phyloP scores from a whole-genome alignment of 2,329 filamentous ascomycete genomes.

The Thielaviopsis ethacetica region DNA sequence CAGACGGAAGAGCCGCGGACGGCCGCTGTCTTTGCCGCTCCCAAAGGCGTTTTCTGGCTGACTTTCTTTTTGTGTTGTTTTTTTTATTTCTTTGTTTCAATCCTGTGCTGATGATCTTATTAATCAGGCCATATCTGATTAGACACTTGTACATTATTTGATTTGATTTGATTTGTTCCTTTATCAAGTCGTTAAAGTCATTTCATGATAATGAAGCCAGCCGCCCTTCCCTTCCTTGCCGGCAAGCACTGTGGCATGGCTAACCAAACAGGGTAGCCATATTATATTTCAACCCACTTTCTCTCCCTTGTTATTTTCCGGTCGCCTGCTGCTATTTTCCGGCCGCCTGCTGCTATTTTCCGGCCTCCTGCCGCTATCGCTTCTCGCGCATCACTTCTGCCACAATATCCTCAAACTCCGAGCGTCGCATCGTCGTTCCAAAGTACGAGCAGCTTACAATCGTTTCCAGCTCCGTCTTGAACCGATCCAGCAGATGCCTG shows the following conservation, averaged over 20 bases:
- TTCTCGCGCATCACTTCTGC: slow-evolving; percentile 2
- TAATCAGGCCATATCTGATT: background rate
- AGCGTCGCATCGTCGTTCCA: slow-evolving; percentile 5
- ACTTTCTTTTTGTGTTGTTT: background rate
- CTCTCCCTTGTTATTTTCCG: background rate
- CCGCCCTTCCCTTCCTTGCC: no score
- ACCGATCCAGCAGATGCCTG: slow-evolving; percentile 1
- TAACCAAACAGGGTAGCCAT: background rate
- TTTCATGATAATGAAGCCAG: background rate
- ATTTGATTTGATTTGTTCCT: background rate
- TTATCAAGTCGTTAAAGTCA: background rate
- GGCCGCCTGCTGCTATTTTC: background rate
- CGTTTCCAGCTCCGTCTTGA: slow-evolving; percentile 4
- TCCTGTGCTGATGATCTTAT: background rate
- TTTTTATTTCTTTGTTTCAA: background rate
- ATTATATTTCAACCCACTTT: background rate
- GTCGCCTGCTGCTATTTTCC: background rate
- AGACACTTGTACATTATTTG: no score
- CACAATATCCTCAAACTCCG: slow-evolving; percentile 6
- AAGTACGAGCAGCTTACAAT: slow-evolving; percentile 4
- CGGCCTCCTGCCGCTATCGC: background rate
- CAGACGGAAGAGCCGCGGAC: no score
- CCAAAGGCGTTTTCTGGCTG: background rate
- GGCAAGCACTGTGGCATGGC: background rate
- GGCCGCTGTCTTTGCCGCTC: background rate